Percentiles rank a stretch among this genome's conserved stretches.
Conservation (phyloP, 2,329 filamentous ascomycete species). For the Trichophyton verrucosum region DNA sequence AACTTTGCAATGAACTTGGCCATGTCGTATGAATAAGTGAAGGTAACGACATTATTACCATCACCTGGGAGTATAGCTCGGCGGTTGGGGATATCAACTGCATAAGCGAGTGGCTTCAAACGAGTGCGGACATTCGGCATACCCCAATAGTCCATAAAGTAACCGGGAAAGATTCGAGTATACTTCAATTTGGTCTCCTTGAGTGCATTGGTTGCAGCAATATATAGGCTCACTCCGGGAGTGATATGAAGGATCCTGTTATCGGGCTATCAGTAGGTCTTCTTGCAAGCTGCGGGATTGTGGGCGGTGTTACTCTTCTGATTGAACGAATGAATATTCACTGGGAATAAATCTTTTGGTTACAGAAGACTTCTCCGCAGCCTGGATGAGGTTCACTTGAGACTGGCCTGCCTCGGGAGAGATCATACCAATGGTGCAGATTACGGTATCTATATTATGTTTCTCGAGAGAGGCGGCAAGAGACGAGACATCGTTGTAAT, state of each 20-base stretch:
- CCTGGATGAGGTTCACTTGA: constrained; percentile 4
- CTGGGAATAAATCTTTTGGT: constrained; percentile 1
- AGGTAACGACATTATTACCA: neutral
- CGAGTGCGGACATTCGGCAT: neutral
- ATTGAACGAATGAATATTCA: neutral
- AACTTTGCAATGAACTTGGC: neutral
- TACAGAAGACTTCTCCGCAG: neutral
- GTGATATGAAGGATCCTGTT: neutral
- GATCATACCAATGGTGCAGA: constrained; percentile 1
- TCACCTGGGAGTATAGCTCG: neutral
- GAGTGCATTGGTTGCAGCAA: neutral
- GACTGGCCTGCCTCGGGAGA: neutral
- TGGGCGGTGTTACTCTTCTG: neutral
- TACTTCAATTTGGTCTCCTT: neutral
- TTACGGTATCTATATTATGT: neutral
- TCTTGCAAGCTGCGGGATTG: neutral
- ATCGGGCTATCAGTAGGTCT: neutral
- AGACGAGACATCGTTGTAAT: neutral
- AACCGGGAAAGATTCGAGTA: neutral
- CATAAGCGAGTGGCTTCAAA: neutral
- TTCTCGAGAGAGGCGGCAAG: neutral
- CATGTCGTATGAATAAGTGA: neutral
- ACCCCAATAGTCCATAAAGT: constrained; percentile 1
- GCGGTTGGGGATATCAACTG: neutral
- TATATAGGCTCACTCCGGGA: neutral